Base-by-base conservation (phyloP, 2,329 filamentous ascomycete species). In the Sporothrix euskadiensis region DNA sequence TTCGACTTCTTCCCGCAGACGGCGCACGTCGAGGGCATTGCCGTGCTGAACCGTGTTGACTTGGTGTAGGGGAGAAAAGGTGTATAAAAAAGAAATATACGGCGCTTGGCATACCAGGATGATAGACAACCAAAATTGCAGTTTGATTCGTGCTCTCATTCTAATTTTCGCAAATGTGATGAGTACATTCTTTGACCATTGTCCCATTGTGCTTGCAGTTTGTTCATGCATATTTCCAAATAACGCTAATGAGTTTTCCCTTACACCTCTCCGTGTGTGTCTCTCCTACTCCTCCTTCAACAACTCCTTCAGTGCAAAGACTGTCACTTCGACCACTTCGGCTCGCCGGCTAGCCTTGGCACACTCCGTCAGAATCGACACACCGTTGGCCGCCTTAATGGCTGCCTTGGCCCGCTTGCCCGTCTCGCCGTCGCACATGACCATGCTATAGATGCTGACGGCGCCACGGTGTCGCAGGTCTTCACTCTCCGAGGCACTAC, bases 1-100 rank as follows among this genome's bases (percentile, higher is more conserved):
- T 98, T 98, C 79, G 96, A 99, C 81, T 98, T 99, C 82, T 99
- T 99, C 83, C 96, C 96, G 14, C 95, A 98, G 82, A 92, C 90
- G 26, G 86, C 88, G 0, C 90, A 92, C 78, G 90, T 92, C 0
- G 90, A 92, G 80, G 89, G 90, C 63, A 89, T 91, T 56, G 89
- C 88, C 4, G 87, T 91, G 47, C 79, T 92, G 77, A 91, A 88
- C 76, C 83, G 88, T 76, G 84, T 88, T 16, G 87, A 88, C 49
- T 79, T 75, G 54, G 22, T 69, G 19, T 80, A 56, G 30, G 8
- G 32, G 16, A 39, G 47, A 3, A 22, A 54, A 4, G 8, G 26
- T 35, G 10, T 9, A 14, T 6, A 39, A 19, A 54, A 39, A 32
- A 30, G 14, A 30, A 9, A 30, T 26, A 30, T 56, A 56, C 3